Evolutionary conservation across 306 rosid species (phyloP).

Genomic region (Dalbergia oliveri): DNA sequence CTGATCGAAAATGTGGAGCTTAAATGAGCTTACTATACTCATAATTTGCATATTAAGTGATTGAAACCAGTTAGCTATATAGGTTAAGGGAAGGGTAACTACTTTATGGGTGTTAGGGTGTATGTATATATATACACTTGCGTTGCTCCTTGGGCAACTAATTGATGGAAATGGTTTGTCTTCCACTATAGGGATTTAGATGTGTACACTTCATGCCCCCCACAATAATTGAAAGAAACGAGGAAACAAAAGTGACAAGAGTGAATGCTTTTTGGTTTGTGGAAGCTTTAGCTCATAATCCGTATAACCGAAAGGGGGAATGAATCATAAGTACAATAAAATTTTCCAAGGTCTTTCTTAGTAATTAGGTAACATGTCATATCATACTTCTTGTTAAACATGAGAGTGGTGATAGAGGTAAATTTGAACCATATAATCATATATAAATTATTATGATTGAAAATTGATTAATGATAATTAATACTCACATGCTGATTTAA

Average conservation of each 20-base stretch:
- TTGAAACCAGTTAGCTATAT: neutral
- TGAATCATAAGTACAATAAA: slow-evolving; percentile 17
- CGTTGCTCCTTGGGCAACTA: slow-evolving; percentile 29
- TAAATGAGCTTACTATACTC: neutral
- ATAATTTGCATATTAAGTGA: neutral
- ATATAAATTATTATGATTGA: no score
- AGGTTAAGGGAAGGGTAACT: neutral
- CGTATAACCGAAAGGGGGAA: slow-evolving; percentile 27
- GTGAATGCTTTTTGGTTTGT: slow-evolving; percentile 27
- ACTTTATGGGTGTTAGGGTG: neutral
- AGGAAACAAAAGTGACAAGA: neutral
- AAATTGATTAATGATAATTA: no score
- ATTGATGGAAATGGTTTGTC: slow-evolving; percentile 25
- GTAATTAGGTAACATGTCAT: slow-evolving; percentile 19
- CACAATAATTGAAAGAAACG: slow-evolving; percentile 41
- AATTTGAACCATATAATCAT: no score
- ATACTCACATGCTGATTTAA: no score
- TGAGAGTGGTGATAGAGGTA: no score
- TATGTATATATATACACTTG: neutral
- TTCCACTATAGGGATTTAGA: neutral
- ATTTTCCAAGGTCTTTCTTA: slow-evolving; percentile 39
- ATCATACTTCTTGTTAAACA: neutral
- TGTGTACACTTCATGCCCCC: slow-evolving; percentile 9
- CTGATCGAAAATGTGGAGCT: neutral
- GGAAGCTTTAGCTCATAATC: slow-evolving; percentile 30